Evolutionary conservation across 768 basidiomycete genomes (phyloP), one percentile per base, ranked within the genome.

Genomic region (Auricularia heimuer): DNA sequence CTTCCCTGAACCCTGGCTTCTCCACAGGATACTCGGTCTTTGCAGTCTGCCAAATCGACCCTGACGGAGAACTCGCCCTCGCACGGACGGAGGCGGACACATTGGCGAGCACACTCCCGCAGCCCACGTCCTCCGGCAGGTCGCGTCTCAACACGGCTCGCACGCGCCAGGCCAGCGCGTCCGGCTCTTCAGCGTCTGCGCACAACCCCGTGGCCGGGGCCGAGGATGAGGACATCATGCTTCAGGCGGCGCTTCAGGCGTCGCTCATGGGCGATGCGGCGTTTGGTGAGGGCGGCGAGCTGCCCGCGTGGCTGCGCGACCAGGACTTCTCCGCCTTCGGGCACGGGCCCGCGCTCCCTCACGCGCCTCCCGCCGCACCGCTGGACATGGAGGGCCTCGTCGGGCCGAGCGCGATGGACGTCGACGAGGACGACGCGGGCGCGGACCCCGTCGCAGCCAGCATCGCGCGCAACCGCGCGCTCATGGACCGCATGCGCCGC

Each of bases 241-340:
- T 96, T 2, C 94, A 97, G 72, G 89, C 86, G 4, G 94, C 90
- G 0, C 77, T 95, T 61, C 91, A 92, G 70, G 93, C 92, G 2
- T 94, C 92, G 3, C 75, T 95, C 54, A 77, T 78, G 71, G 73
- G 73, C 39, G 47, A 65, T 24, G 33, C 56, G 3, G 21, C 14
- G 18, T 51, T 51, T 18, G 47, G 47, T 51, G 47, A 51, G 21
- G 56, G 56, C 34, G 29, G 14, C 12, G 56, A 60, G 34, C 8
- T 34, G 1, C 56, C 56, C 12, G 29, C 24, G 56, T 60, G 56
- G 56, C 6, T 60, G 29, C 33, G 68, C 29, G 42, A 64, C 44
- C 65, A 68, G 63, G 64, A 62, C 63, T 66, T 16, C 29, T 51
- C 68, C 62, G 39, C 39, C 2, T 54, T 60, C 63, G 7, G 62